These are phyloP conservation scores for Salvia sclarea DNA, from an alignment of 305 asterid genomes.

Conservation along the genomic window DNA sequence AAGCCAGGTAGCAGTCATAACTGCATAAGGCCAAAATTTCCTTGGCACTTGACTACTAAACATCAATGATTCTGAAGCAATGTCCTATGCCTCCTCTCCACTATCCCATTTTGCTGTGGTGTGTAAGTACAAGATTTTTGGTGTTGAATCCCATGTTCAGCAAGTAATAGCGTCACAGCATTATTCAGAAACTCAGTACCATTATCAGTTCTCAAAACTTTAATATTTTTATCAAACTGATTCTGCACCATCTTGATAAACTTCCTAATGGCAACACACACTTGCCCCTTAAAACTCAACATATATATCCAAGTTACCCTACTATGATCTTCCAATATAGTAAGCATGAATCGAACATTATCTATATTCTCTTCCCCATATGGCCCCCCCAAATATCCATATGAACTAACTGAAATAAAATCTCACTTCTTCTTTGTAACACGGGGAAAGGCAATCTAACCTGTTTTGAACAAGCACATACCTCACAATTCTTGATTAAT, in stretches of 20 bases:
- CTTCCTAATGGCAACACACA: too few relatives aligned
- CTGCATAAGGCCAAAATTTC: too few relatives aligned
- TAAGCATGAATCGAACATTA: too few relatives aligned
- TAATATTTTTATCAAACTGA: not conserved
- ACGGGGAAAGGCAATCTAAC: not conserved
- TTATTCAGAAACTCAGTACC: not conserved
- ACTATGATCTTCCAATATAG: not conserved
- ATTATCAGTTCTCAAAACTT: not conserved
- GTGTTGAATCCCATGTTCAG: not conserved
- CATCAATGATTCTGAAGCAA: not conserved
- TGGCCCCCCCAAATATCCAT: not conserved
- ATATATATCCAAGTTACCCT: not conserved
- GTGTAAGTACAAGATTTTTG: too few relatives aligned
- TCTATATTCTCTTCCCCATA: not conserved
- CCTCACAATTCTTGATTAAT: too few relatives aligned
- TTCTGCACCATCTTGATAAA: not conserved
- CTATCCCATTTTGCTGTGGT: not conserved
- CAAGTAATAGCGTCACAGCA: too few relatives aligned
- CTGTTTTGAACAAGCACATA: too few relatives aligned
- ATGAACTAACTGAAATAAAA: not conserved
- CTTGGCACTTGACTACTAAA: too few relatives aligned
- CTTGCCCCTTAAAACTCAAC: not conserved
- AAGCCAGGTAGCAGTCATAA: too few relatives aligned
- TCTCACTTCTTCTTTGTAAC: not conserved
- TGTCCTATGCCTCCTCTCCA: not conserved